Base-by-base conservation (phyloP, 2,329 filamentous ascomycete species). In the Myriosclerotinia duriaeana region DNA sequence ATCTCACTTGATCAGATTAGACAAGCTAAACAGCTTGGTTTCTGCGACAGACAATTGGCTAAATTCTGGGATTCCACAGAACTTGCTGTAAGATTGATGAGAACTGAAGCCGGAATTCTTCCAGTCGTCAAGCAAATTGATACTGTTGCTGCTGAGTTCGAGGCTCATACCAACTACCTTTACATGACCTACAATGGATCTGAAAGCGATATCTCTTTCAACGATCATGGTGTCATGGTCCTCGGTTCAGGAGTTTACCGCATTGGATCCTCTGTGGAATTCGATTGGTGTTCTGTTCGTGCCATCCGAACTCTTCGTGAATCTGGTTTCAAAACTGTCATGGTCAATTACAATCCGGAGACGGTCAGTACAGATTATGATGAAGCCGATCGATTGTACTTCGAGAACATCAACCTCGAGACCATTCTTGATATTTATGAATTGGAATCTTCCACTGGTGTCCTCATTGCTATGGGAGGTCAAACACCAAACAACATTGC, bases 61-160 rank as follows among this genome's bases (percentile, higher is more conserved):
- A 84, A 86, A 69, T 90, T 92, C 42, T 91, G 97, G 73, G 90
- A 91, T 75, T 89, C 89, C 77, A 90, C 89, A 46, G 95, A 99
- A 80, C 90, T 96, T 73, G 87, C 95, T 75, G 93, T 98, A 67
- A 92, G 95, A 71, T 91, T 92, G 69, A 86, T 87, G 76, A 87
- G 95, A 77, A 88, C 91, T 81, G 85, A 88, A 78, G 95, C 97
- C 78, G 92, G 91, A 67, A 94, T 99, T 79, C 89, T 85, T 68
- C 95, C 95, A 9, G 98, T 92, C 85, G 95, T 99, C 67, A 99
- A 99, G 89, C 96, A 90, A 83, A 98, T 99, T 74, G 95, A 99
- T 76, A 99, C 95, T 22, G 85, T 99, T 69, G 95, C 95, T 73
- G 95, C 95, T 52, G 95, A 99, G 79, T 97, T 97, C 83, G 93